These are phyloP conservation scores for Verticillium longisporum DNA, from an alignment of 2,329 filamentous ascomycete genomes.

Conservation along the genomic window DNA sequence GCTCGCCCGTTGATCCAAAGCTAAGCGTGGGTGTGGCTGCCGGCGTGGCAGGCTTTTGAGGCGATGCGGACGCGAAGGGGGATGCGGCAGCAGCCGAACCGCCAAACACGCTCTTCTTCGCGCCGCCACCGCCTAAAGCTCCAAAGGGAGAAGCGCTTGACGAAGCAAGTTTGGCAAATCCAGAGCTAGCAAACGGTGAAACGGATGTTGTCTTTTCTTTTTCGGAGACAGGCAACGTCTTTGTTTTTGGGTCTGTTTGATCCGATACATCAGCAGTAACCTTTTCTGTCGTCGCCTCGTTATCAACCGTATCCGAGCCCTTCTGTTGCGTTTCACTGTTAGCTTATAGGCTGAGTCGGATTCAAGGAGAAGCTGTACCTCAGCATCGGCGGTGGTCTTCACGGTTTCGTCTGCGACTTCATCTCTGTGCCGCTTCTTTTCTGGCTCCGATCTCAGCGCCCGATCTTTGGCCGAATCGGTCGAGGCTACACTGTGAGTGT, in stretches of 20 bases:
- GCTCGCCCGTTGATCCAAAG: conserved; percentile 36
- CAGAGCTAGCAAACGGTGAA: conserved; percentile 58
- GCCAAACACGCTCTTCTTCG: conserved; percentile 43
- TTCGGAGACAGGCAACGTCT: not conserved
- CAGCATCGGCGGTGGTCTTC: conserved; percentile 5
- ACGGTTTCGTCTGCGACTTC: conserved; percentile 19
- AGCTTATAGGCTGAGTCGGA: not conserved
- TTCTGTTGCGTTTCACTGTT: conserved; percentile 7
- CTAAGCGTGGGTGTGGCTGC: conserved; percentile 35
- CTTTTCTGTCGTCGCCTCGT: not conserved
- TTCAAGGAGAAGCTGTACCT: conserved; percentile 6
- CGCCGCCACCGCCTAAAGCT: conserved; percentile 34
- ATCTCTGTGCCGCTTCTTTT: conserved; percentile 60
- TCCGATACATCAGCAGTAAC: not conserved
- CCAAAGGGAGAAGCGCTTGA: conserved; percentile 59
- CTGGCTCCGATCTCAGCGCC: conserved; percentile 43
- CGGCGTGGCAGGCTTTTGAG: conserved; percentile 18
- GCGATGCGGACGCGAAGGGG: conserved; percentile 23
- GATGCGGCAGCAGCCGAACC: conserved; percentile 12
- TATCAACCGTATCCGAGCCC: not conserved
- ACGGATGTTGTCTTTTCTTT: conserved; percentile 28
- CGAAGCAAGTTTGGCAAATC: conserved; percentile 59
- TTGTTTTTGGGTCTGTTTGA: not conserved
- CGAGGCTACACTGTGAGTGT: conserved; percentile 32
- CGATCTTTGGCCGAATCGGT: conserved; percentile 41